phyloP scores from a whole-genome alignment of 208 protist genomes.

The Leishmania gerbilli region DNA sequence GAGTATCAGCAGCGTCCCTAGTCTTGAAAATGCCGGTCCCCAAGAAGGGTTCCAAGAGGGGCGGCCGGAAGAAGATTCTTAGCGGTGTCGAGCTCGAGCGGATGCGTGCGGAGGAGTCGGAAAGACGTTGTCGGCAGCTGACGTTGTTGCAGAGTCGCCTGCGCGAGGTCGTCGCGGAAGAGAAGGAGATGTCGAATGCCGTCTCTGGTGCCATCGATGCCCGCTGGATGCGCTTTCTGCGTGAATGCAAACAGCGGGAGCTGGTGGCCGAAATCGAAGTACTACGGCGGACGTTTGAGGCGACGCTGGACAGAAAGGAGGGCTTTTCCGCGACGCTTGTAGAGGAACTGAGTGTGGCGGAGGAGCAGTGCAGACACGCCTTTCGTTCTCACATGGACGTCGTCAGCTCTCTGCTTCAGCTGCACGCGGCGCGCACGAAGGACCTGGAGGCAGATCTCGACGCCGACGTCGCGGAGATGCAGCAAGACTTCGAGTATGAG shows the following conservation, averaged over 20 bases:
- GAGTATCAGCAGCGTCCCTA: neutral
- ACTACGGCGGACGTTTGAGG: constrained; percentile 88
- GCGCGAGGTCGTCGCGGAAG: constrained; percentile 78
- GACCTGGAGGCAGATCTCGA: constrained; percentile 93
- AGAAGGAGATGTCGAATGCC: constrained; percentile 62
- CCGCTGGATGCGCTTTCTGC: constrained; percentile 90
- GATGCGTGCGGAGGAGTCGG: constrained; percentile 73
- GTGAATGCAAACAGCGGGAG: constrained; percentile 94
- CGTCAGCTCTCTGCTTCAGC: constrained; percentile 89
- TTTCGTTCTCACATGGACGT: constrained; percentile 92
- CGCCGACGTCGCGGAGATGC: constrained; percentile 86
- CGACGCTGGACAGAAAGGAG: constrained; percentile 94
- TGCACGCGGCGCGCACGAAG: constrained; percentile 81
- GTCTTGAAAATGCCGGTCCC: constrained; percentile 20
- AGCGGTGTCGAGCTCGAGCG: constrained; percentile 48
- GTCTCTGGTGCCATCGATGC: constrained; percentile 70
- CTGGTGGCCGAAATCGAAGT: constrained; percentile 91
- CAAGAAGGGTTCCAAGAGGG: constrained; percentile 30
- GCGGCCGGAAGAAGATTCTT: constrained; percentile 54
- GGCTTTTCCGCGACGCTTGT: constrained; percentile 91
- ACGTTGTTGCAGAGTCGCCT: constrained; percentile 74
- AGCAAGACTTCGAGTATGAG: constrained; percentile 93
- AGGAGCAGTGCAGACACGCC: constrained; percentile 93
- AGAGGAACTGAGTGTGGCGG: constrained; percentile 87
- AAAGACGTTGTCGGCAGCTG: constrained; percentile 69